phyloP scores from a whole-genome alignment of 2,329 filamentous ascomycete genomes.

The Daldinia sp. region DNA sequence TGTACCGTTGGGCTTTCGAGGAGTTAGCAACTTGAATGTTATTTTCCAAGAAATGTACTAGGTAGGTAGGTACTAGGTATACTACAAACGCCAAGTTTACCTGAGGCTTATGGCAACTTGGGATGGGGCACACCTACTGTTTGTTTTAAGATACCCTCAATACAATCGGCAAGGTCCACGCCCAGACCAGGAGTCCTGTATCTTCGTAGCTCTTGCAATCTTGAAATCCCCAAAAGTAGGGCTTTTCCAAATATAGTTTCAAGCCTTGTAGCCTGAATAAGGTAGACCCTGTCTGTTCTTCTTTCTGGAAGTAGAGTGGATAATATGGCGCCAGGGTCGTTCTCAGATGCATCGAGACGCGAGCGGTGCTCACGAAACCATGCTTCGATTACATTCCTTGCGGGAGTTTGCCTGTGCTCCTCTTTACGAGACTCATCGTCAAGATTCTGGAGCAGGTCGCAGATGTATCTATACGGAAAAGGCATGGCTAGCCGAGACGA shows the following conservation, averaged over 20 bases:
- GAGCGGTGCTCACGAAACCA: conserved; percentile 76
- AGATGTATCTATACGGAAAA: conserved; percentile 74
- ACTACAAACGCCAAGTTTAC: background rate
- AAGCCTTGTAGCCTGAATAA: conserved; percentile 68
- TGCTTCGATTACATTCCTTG: conserved; percentile 54
- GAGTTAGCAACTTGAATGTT: conserved; percentile 1
- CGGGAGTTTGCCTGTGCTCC: conserved; percentile 44
- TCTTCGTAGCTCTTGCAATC: conserved; percentile 67
- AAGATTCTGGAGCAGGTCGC: conserved; percentile 75
- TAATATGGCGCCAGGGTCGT: conserved; percentile 70
- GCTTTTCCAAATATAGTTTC: conserved; percentile 73
- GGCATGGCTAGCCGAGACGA: conserved; percentile 52
- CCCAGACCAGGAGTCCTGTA: conserved; percentile 67
- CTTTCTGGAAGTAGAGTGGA: conserved; percentile 80
- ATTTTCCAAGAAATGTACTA: too few relatives aligned
- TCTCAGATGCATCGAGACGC: conserved; percentile 64
- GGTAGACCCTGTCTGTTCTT: conserved; percentile 80
- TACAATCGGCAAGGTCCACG: conserved; percentile 75
- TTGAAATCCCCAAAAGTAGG: conserved; percentile 69
- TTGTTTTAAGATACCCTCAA: conserved; percentile 68
- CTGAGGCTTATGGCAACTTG: background rate
- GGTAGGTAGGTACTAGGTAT: too few relatives aligned
- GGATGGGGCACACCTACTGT: conserved; percentile 58
- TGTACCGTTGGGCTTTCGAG: conserved; percentile 57
- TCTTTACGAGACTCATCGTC: conserved; percentile 55